Conservation (phyloP, 768 basidiomycete genomes). For the Grammothele lineata region DNA sequence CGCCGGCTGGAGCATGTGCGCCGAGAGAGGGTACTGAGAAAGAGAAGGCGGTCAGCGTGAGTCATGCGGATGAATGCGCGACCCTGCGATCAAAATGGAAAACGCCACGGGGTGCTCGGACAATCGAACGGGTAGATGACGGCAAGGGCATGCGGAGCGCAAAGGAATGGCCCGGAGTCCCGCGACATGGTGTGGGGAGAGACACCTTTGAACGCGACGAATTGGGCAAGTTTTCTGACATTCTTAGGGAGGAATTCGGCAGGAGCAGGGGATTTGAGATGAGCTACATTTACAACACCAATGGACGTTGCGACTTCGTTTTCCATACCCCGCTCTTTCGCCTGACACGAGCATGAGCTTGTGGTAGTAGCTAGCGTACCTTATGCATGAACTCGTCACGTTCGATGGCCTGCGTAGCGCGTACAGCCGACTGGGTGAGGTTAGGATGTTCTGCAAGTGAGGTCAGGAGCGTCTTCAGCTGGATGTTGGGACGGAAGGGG, state of each 20-base stretch:
- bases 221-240: too few species aligned
- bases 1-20: conserved; percentile 59
- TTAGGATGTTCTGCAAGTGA: conserved; percentile 67
- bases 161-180: too few species aligned
- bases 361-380: conserved; percentile 32
- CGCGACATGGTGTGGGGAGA: too few species aligned
- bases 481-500: conserved; percentile 73
- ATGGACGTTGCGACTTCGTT: too few species aligned
- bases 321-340: too few species aligned
- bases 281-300: too few species aligned
- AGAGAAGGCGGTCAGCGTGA: conserved; percentile 7
- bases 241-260: too few species aligned
- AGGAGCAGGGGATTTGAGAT: too few species aligned
- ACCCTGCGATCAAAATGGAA: not conserved
- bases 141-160: too few species aligned
- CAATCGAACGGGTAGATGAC: not conserved
- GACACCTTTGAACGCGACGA: too few species aligned
- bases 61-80: not conserved
- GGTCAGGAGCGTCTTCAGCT: conserved; percentile 60
- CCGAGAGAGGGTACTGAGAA: conserved; percentile 61
- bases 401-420: conserved; percentile 51
- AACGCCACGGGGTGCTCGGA: not conserved
- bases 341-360: too few species aligned
- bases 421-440: conserved; percentile 56
- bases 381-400: conserved; percentile 54